These are phyloP conservation scores for Pecoramyces ruminantium DNA, from an alignment of 192 early-diverging fungal species.

Conservation along the genomic window DNA sequence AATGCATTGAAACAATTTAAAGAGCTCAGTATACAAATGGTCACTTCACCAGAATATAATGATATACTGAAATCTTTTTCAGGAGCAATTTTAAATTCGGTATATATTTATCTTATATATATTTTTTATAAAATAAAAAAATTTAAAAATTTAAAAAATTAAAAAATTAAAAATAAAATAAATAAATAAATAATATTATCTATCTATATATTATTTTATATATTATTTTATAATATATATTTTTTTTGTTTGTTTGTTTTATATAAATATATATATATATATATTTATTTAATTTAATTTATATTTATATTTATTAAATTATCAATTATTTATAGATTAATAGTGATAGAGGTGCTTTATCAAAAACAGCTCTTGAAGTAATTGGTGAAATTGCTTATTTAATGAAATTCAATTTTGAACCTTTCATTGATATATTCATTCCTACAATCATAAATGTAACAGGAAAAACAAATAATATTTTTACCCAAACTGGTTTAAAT, in stretches of 20 bases:
- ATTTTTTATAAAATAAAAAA: too few species aligned
- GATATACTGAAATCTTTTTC: not conserved
- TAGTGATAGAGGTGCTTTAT: not conserved
- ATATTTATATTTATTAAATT: too few species aligned
- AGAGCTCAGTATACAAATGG: not conserved
- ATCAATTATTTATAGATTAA: not conserved
- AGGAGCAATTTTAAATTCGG: not conserved
- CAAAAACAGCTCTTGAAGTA: not conserved
- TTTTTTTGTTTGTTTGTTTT: too few species aligned
- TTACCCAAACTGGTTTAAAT: not conserved
- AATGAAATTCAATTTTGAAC: not conserved
- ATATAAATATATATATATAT: not conserved
- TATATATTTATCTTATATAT: too few species aligned
- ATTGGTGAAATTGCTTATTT: not conserved
- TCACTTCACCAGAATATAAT: not conserved
- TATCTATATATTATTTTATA: too few species aligned
- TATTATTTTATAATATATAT: too few species aligned
- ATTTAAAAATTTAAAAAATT: too few species aligned
- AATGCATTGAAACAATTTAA: not conserved
- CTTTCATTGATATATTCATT: not conserved
- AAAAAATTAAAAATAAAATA: too few species aligned
- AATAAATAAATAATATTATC: too few species aligned
- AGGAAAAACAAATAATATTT: not conserved
- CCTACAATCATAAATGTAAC: not conserved
- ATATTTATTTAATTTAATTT: too few species aligned